Conservation (phyloP, 768 basidiomycete genomes). For the Galerina marginata region DNA sequence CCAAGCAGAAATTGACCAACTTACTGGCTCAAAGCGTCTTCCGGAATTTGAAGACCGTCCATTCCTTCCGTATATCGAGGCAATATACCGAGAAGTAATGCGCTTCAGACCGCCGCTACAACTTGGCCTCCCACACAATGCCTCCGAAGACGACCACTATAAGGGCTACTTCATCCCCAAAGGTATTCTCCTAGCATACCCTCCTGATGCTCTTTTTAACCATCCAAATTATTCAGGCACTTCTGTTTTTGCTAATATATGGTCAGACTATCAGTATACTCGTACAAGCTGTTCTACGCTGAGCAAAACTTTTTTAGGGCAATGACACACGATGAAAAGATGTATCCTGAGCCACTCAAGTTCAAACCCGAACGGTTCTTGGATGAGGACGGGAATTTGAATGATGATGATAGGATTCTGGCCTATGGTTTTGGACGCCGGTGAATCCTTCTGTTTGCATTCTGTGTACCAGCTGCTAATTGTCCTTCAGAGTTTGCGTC, state of each 20-base stretch:
- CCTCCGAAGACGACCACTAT: slow-evolving; percentile 32
- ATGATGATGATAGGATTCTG: slow-evolving; percentile 1
- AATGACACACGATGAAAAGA: slow-evolving; percentile 25
- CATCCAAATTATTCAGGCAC: slow-evolving; percentile 17
- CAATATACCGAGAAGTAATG: slow-evolving; percentile 24
- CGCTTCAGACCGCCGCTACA: slow-evolving; percentile 20
- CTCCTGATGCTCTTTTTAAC: too few species aligned
- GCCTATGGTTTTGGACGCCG: background rate
- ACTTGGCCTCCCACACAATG: slow-evolving; percentile 23
- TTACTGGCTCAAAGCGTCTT: slow-evolving; percentile 34
- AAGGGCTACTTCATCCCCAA: slow-evolving; percentile 34
- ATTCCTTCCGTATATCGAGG: slow-evolving; percentile 31
- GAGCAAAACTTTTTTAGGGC: slow-evolving; percentile 11
- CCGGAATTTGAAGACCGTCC: slow-evolving; percentile 30
- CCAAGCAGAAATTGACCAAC: slow-evolving; percentile 38
- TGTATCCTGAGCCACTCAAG: slow-evolving; percentile 24
- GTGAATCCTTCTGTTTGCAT: too few species aligned
- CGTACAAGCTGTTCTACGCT: background rate
- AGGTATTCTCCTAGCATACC: slow-evolving; percentile 1
- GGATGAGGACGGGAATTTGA: slow-evolving; percentile 16
- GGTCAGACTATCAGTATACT: slow-evolving; percentile 3
- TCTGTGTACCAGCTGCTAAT: too few species aligned
- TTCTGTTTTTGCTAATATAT: slow-evolving; percentile 17
- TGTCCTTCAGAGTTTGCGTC: background rate
- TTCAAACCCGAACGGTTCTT: slow-evolving; percentile 34